Conservation (phyloP, 2,329 filamentous ascomycete species). For the Microsporum audouinii region DNA sequence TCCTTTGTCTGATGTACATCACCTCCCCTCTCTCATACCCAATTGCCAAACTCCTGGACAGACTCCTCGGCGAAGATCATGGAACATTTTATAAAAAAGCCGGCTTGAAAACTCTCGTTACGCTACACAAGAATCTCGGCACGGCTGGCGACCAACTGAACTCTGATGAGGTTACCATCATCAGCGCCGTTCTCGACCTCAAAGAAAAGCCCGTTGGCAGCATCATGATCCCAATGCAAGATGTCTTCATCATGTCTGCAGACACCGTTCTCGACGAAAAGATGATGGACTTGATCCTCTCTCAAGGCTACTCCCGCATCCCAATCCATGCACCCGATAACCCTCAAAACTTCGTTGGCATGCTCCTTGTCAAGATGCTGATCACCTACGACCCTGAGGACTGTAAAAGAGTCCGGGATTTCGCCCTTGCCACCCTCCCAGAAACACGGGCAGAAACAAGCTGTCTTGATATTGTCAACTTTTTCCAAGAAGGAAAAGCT, state of each 20-base stretch:
- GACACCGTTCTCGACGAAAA: constrained; percentile 85
- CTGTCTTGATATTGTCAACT: constrained; percentile 97
- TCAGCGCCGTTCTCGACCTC: constrained; percentile 87
- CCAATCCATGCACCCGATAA: constrained; percentile 85
- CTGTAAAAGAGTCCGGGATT: constrained; percentile 71
- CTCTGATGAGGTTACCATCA: constrained; percentile 96
- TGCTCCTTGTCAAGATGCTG: constrained; percentile 96
- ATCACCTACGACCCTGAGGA: constrained; percentile 99
- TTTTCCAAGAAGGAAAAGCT: constrained; percentile 98
- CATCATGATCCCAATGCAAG: constrained; percentile 98
- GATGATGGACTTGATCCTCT: constrained; percentile 88
- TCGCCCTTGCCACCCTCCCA: constrained; percentile 82
- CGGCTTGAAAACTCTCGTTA: constrained; percentile 89
- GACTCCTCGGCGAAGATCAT: constrained; percentile 84
- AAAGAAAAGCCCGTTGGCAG: constrained; percentile 91
- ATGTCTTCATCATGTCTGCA: constrained; percentile 94
- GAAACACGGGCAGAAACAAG: constrained; percentile 92
- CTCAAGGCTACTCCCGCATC: constrained; percentile 89
- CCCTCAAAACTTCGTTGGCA: constrained; percentile 80
- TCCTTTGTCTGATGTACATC: constrained; percentile 81
- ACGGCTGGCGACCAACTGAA: constrained; percentile 77
- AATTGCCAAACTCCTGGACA: constrained; percentile 89
- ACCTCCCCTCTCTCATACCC: constrained; percentile 86
- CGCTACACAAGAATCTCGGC: constrained; percentile 72
- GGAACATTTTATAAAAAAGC: constrained; percentile 97